Conservation (phyloP, 1,284 basidiomycete species). For the Fomitopsis palustris region DNA sequence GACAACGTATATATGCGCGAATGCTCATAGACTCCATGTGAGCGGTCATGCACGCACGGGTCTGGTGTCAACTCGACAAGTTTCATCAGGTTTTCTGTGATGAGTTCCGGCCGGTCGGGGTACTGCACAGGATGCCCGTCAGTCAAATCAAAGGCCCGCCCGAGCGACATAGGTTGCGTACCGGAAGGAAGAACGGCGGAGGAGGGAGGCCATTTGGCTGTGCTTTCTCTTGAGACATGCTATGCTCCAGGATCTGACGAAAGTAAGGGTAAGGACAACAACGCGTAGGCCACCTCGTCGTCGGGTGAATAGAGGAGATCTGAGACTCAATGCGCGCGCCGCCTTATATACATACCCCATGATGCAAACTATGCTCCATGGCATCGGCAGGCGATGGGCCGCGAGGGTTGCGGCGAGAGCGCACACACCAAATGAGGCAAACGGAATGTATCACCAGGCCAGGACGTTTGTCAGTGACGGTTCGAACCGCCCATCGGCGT, state of each 20-base stretch:
- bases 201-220: conserved; percentile 27
- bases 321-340: neutral
- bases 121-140: conserved; percentile 28
- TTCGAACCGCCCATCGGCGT: conserved; percentile 1
- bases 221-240: conserved; percentile 16
- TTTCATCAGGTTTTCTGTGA: conserved; percentile 53
- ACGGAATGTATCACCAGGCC: conserved; percentile 5
- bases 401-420: neutral
- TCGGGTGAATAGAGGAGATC: neutral
- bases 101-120: conserved; percentile 48
- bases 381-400: neutral
- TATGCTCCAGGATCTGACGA: neutral
- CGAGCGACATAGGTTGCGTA: too few relatives aligned
- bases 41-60: conserved; percentile 29
- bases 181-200: conserved; percentile 28
- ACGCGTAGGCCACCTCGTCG: neutral
- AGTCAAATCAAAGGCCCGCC: too few relatives aligned
- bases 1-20: neutral
- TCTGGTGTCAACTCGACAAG: conserved; percentile 42
- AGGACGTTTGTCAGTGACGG: neutral
- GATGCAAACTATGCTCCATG: neutral
- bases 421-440: conserved; percentile 5
- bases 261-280: neutral
- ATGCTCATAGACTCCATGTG: neutral
- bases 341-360: neutral